phyloP scores from a whole-genome alignment of 192 early-diverging fungal species.

The Linnemannia exigua region DNA sequence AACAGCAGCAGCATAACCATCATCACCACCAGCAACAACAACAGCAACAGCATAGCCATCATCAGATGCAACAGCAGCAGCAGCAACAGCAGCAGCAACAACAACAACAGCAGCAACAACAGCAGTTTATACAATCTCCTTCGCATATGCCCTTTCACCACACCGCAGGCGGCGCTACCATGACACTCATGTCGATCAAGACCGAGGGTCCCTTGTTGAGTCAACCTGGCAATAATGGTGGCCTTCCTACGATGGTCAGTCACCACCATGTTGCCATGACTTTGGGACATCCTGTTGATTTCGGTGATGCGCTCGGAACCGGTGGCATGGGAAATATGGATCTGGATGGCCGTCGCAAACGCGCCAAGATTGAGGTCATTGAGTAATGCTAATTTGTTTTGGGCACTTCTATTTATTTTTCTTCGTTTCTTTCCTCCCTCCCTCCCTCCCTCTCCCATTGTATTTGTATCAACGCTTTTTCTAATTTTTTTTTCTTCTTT shows the following conservation, averaged over 20 bases:
- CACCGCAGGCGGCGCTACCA: conserved; percentile 36
- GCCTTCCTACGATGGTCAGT: not conserved
- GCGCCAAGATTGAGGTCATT: conserved; percentile 53
- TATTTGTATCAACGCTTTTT: not conserved
- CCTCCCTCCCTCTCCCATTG: too few relatives aligned
- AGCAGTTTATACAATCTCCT: conserved; percentile 6
- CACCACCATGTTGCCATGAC: conserved; percentile 11
- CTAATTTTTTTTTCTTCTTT: conserved; percentile 16
- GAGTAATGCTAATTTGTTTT: conserved; percentile 16
- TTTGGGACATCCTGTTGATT: conserved; percentile 13
- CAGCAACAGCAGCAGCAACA: conserved; percentile 11
- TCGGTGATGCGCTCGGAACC: conserved; percentile 28
- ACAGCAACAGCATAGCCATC: not conserved
- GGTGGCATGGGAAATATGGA: conserved; percentile 4
- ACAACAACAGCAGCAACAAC: not conserved
- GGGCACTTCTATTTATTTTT: not conserved
- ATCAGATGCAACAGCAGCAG: conserved; percentile 12
- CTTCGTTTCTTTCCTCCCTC: conserved; percentile 7
- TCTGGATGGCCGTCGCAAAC: conserved; percentile 21
- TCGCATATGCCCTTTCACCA: conserved; percentile 34
- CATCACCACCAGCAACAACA: conserved; percentile 10
- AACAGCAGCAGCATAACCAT: conserved; percentile 22
- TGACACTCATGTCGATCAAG: conserved; percentile 49
- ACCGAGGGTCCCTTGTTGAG: conserved; percentile 28
- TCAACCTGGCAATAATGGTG: not conserved